A percentile compares a stretch with the other conserved stretches of the same genome.
phyloP scores from a whole-genome alignment of 2,329 filamentous ascomycete species.

The Tolypocladium album region DNA sequence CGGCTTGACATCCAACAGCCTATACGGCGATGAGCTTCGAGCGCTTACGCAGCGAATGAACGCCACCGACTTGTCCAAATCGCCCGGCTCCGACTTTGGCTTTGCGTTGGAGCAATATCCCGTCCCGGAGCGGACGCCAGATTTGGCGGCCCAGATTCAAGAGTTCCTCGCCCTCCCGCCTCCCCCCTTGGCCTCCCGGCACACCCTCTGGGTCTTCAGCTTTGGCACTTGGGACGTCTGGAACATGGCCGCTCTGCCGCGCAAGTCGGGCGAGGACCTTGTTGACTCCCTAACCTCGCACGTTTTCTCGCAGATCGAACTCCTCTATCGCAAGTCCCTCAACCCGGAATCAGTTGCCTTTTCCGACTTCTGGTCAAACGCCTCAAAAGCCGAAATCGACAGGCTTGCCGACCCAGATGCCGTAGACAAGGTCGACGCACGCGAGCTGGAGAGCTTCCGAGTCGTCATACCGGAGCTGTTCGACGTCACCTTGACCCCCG shows the following conservation, averaged over 20 bases:
- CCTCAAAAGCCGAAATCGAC: slow-evolving; percentile 13
- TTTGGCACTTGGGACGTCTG: slow-evolving; percentile 46
- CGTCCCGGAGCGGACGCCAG: slow-evolving; percentile 23
- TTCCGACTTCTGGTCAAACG: slow-evolving; percentile 29
- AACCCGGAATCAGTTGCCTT: slow-evolving; percentile 31
- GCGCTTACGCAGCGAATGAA: slow-evolving; percentile 24
- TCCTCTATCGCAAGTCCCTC: slow-evolving; percentile 32
- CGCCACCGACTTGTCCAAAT: slow-evolving; percentile 17
- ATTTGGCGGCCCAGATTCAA: slow-evolving; percentile 33
- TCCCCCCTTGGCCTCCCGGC: slow-evolving; percentile 22
- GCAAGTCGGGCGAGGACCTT: slow-evolving; percentile 22
- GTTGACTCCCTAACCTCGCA: slow-evolving; percentile 25
- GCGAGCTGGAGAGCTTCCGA: slow-evolving; percentile 31
- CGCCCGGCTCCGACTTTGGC: slow-evolving; percentile 30
- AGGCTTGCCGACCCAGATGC: slow-evolving; percentile 13
- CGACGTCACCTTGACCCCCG: slow-evolving; percentile 43
- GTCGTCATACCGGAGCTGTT: slow-evolving; percentile 40
- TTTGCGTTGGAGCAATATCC: slow-evolving; percentile 33
- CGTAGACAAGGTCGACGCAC: slow-evolving; percentile 12
- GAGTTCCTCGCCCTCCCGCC: slow-evolving; percentile 30
- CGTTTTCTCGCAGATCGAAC: slow-evolving; percentile 35
- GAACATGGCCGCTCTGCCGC: slow-evolving; percentile 37
- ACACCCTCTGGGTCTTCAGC: slow-evolving; percentile 42
- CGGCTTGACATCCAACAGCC: slow-evolving; percentile 38
- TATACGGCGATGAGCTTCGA: slow-evolving; percentile 33